phyloP scores from a whole-genome alignment of 2,329 filamentous ascomycete genomes.

The Alternaria sp. region DNA sequence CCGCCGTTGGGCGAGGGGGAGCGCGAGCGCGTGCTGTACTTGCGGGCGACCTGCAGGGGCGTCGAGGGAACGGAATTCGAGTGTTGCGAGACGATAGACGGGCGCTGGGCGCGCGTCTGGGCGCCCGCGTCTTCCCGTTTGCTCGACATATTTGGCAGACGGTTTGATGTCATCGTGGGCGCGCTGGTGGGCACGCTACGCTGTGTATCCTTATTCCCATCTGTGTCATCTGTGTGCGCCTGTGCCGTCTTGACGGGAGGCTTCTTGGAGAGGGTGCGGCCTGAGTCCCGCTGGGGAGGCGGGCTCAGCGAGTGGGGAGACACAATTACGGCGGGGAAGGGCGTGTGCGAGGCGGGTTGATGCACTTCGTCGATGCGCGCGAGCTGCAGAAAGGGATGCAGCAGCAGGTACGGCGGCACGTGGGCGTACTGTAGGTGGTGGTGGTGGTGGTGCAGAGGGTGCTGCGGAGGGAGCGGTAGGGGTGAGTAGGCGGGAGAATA shows the following conservation, averaged over 20 bases:
- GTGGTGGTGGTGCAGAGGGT: slow-evolving; percentile 12
- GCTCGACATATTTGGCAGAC: slow-evolving; percentile 36
- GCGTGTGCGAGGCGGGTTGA: slow-evolving; percentile 26
- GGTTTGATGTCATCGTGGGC: slow-evolving; percentile 50
- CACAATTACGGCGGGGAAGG: slow-evolving; percentile 49
- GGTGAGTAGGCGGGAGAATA: slow-evolving; percentile 20
- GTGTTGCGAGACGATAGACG: slow-evolving; percentile 67
- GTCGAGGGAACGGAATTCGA: slow-evolving; percentile 94
- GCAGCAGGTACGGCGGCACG: slow-evolving; percentile 32
- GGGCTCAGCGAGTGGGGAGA: slow-evolving; percentile 48
- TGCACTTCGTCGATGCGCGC: slow-evolving; percentile 41
- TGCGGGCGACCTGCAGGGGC: slow-evolving; percentile 85
- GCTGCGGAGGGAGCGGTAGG: background rate
- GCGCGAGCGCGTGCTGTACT: slow-evolving; percentile 79
- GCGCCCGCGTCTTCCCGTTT: slow-evolving; percentile 37
- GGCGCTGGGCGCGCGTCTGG: slow-evolving; percentile 50
- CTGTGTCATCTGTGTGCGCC: slow-evolving; percentile 43
- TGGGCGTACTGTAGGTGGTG: slow-evolving; percentile 16
- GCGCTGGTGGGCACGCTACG: slow-evolving; percentile 47
- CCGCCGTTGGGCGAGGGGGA: slow-evolving; percentile 80
- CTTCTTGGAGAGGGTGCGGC: slow-evolving; percentile 42
- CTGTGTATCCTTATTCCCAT: slow-evolving; percentile 48
- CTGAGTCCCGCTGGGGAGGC: slow-evolving; percentile 44
- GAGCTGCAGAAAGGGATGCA: slow-evolving; percentile 41
- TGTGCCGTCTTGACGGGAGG: slow-evolving; percentile 35